Evolutionary conservation across 202 grass and related monocot genomes (phyloP).

Genomic region (Hordeum pubiflorum): DNA sequence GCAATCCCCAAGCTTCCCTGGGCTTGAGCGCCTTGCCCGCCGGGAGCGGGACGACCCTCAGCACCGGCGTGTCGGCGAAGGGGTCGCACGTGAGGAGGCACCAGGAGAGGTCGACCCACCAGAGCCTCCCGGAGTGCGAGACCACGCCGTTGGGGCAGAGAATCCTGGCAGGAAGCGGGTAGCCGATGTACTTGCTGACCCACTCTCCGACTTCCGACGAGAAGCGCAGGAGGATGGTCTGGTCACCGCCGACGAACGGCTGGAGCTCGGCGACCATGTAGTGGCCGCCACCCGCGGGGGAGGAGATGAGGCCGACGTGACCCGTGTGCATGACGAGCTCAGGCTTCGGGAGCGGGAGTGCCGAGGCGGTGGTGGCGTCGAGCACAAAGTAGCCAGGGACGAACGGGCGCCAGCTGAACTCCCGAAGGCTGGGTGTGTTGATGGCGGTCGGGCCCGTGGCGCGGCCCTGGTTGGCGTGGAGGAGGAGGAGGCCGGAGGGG

Average conservation of each 20-base stretch:
- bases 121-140: background rate
- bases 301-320: background rate
- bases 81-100: slow-evolving; percentile 9
- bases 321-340: background rate
- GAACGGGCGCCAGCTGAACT: background rate
- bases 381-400: background rate
- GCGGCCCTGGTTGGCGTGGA: background rate
- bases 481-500: background rate
- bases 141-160: background rate
- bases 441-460: background rate
- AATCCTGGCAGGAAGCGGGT: background rate
- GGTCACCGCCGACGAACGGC: background rate
- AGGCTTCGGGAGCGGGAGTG: background rate
- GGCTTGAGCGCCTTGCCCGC: background rate
- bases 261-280: background rate
- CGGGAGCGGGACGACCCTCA: background rate
- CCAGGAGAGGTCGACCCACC: slow-evolving; percentile 25
- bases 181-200: background rate
- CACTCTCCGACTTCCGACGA: background rate
- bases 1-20: background rate
- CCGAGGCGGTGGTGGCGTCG: background rate
- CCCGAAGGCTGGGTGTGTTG: background rate
- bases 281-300: background rate
- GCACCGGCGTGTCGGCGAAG: background rate
- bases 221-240: background rate